Evolutionary conservation across 2,329 filamentous ascomycete species (phyloP), one percentile per base, ranked within the genome.

Genomic region (Colletotrichum sp.): DNA sequence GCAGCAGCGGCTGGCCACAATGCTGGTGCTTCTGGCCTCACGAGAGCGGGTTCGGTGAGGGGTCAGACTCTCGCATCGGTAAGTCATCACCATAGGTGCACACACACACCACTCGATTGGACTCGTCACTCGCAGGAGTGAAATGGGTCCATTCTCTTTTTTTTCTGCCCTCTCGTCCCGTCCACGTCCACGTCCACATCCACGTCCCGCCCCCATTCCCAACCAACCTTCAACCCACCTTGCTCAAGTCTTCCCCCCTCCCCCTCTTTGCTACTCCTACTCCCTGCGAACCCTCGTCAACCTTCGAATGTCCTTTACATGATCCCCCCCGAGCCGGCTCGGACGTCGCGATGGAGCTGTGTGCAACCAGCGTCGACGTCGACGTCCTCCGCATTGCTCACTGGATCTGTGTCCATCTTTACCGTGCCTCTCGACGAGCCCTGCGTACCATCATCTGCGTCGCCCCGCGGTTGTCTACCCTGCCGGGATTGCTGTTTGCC

Each of bases 1-100:
- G 69, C 86, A 71, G 85, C 85, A 43, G 82, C 84, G 66, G 43
- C 43, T 52, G 36, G 36, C 36, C 36, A 39, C 36, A 36, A 36
- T 39, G 36, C 36, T 9, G 18, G 8, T 48, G 39, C 16, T 18
- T 86, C 83, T 70, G 81, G 84, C 68, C 34, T 75, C n/a, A 25
- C 62, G 22, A 72, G 73, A 32, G 13, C 73, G 43, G 32, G 48
- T 34, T 68, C 73, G 16, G 64, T 75, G 52, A 67, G 22, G 32
- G 73, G 62, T 32, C 39, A 61, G 8, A 72, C 73, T 34, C 32
- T 75, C 15, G 32, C 62, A 8, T 71, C 71, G 69, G 73, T 75
- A 75, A 43, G 73, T 52, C 43, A 52, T n/a, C 43, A 22, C n/a
- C 43, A 48, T 3, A 48, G 16, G 18, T 18, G 18, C 43, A 48